A percentile compares a stretch with the other conserved stretches of the same genome.
Conservation (phyloP, 2,329 filamentous ascomycete species). For the Fusarium lateritium region DNA sequence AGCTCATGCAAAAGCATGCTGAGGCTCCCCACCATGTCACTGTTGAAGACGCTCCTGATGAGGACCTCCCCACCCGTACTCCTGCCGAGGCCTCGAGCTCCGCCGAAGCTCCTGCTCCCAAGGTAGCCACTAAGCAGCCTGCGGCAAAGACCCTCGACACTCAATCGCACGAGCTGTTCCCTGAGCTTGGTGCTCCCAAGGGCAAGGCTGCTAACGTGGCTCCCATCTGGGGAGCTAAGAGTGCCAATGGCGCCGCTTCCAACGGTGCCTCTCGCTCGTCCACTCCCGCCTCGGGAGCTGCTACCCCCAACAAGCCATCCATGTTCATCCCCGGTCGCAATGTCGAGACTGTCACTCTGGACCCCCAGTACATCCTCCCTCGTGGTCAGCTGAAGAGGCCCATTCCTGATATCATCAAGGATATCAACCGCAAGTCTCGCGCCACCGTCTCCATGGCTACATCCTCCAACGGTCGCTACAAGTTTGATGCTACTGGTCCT, state of each 20-base stretch:
- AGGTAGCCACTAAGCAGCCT: slow-evolving; percentile 79
- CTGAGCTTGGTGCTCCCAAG: slow-evolving; percentile 82
- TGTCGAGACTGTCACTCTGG: slow-evolving; percentile 81
- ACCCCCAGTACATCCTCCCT: slow-evolving; percentile 82
- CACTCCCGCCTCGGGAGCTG: slow-evolving; percentile 73
- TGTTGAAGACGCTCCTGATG: slow-evolving; percentile 86
- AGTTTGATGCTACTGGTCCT: slow-evolving; percentile 89
- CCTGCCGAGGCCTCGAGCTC: slow-evolving; percentile 62
- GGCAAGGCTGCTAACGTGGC: slow-evolving; percentile 77
- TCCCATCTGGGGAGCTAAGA: slow-evolving; percentile 84
- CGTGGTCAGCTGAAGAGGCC: slow-evolving; percentile 86
- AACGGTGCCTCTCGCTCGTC: slow-evolving; percentile 72
- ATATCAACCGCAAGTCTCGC: slow-evolving; percentile 93
- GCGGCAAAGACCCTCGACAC: slow-evolving; percentile 76
- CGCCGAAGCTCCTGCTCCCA: slow-evolving; percentile 67
- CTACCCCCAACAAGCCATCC: slow-evolving; percentile 60
- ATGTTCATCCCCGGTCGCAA: slow-evolving; percentile 88
- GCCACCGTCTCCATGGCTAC: slow-evolving; percentile 85
- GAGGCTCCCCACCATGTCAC: slow-evolving; percentile 72
- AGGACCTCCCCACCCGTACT: slow-evolving; percentile 77
- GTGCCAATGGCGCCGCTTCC: slow-evolving; percentile 67
- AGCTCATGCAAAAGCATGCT: slow-evolving; percentile 75
- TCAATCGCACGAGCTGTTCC: slow-evolving; percentile 91
- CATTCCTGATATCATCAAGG: slow-evolving; percentile 86
- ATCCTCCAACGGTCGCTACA: slow-evolving; percentile 79